A percentile compares a stretch with the other conserved stretches of the same genome.
phyloP scores from a whole-genome alignment of 2,329 filamentous ascomycete genomes.

The Fusarium liriodendri region DNA sequence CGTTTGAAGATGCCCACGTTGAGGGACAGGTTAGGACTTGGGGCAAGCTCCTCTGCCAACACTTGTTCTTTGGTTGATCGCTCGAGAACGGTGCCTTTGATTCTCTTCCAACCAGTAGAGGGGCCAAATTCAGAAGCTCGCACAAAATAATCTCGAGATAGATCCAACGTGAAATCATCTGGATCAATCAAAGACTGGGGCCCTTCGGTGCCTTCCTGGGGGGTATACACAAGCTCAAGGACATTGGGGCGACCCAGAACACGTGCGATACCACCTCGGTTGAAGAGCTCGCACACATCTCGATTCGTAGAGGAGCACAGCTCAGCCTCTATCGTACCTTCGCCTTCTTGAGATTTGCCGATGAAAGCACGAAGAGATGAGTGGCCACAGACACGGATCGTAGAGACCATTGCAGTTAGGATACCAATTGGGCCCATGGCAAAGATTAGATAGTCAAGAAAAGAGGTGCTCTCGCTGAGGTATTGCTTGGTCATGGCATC shows the following conservation, averaged over 20 bases:
- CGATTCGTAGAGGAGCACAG: not conserved
- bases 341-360: not conserved
- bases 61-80: not conserved
- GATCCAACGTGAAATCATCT: too few relatives aligned
- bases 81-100: not conserved
- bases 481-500: conserved; percentile 54
- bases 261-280: not conserved
- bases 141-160: too few relatives aligned
- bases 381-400: not conserved
- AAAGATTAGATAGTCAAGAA: conserved; percentile 39
- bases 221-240: conserved; percentile 45
- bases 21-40: not conserved
- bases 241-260: conserved; percentile 47
- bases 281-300: not conserved
- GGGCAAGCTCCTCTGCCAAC: not conserved
- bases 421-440: not conserved
- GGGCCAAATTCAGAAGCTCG: too few relatives aligned
- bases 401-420: not conserved
- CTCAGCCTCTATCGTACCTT: not conserved
- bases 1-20: conserved; percentile 4
- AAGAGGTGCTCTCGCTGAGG: conserved; percentile 44
- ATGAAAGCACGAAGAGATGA: not conserved
- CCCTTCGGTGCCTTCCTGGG: not conserved
- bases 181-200: too few relatives aligned
- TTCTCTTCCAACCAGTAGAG: not conserved